Percentiles rank a stretch among this genome's conserved stretches.
Evolutionary conservation across 2,329 filamentous ascomycete species (phyloP).

Genomic region (Exophiala viscosa): DNA sequence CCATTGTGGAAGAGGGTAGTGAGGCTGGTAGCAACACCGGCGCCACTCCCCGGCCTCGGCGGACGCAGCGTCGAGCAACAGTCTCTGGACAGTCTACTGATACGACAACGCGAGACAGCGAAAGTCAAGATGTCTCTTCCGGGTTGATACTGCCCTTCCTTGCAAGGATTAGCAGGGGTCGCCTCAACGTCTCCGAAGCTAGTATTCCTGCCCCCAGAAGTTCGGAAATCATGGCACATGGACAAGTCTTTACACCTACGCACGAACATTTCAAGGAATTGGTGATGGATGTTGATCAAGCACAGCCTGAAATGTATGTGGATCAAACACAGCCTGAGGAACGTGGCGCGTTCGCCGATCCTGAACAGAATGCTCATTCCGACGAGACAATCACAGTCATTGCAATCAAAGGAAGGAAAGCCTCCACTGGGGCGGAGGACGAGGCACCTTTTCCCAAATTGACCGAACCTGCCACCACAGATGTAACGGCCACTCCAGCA

Average conservation of each 20-base stretch:
- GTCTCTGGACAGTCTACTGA: slow-evolving; percentile 1
- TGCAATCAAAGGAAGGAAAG: too few species aligned
- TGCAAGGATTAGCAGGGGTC: slow-evolving; percentile 16
- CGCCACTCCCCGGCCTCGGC: neutral
- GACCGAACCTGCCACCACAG: neutral
- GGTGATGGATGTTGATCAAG: slow-evolving; percentile 2
- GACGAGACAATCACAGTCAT: too few species aligned
- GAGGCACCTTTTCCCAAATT: too few species aligned
- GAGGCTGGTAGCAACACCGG: slow-evolving; percentile 1
- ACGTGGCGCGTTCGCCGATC: neutral
- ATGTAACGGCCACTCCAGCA: neutral
- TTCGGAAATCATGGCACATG: slow-evolving; percentile 16
- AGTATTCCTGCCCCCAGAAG: slow-evolving; percentile 13
- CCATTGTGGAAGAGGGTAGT: neutral
- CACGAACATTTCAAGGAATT: slow-evolving; percentile 8
- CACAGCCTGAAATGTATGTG: neutral
- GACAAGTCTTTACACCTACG: slow-evolving; percentile 16
- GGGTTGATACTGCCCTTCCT: slow-evolving; percentile 13
- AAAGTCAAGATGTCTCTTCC: slow-evolving; percentile 9
- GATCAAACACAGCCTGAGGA: slow-evolving; percentile 1
- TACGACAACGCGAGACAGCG: neutral
- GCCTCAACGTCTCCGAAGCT: slow-evolving; percentile 21
- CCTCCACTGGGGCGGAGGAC: too few species aligned
- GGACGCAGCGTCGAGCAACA: slow-evolving; percentile 1
- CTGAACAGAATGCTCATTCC: too few species aligned